Base-by-base conservation (phyloP, 176 grass and related monocot genomes). In the Lolium rigidum region DNA sequence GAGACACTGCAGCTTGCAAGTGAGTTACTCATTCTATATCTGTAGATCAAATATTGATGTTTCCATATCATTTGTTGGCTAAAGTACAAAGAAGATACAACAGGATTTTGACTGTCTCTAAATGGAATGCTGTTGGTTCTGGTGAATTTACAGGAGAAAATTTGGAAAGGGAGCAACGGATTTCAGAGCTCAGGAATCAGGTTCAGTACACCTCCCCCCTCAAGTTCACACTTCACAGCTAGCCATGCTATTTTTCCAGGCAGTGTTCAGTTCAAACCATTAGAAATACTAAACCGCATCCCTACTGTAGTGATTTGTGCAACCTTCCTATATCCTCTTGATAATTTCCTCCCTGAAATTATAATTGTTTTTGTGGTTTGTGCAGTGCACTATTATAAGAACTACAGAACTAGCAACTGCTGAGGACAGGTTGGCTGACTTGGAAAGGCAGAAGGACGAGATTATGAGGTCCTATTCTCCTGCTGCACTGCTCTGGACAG, bases 1-100 rank as follows among this genome's bases (percentile, higher is more conserved):
- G 94, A 90, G 83, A 95, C 97, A n/a, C 58, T 94, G 79, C 88
- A 94, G 89, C 97, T 94, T 94, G 90, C 97, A 51, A 99, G 97
- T 99, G 86, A 92, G 94, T 95, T 88, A 59, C 46, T 80, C 2
- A 7, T 87, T 88, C 20, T 66, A 20, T 85, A 24, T 67, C n/a
- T 74, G 6, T 38, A 83, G 38, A 70, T 64, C 17, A 20, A 56
- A 77, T 73, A 25, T 28, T 83, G 18, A 48, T 86, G 61, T 54
- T 82, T n/a, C 18, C 31, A 76, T 31, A 76, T 80, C n/a, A 55
- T 77, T 2, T 52, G 52, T 85, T 70, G 64, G 3, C 74, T 78
- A 26, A 88, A n/a, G 64, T 74, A 35, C 46, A 43, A 61, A 72
- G 2, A 71, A 73, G 22, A 83, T 31, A 31, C 11, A 78, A 13